Evolutionary conservation across 2,329 filamentous ascomycete genomes (phyloP).

Genomic region (Colletotrichum incanum): DNA sequence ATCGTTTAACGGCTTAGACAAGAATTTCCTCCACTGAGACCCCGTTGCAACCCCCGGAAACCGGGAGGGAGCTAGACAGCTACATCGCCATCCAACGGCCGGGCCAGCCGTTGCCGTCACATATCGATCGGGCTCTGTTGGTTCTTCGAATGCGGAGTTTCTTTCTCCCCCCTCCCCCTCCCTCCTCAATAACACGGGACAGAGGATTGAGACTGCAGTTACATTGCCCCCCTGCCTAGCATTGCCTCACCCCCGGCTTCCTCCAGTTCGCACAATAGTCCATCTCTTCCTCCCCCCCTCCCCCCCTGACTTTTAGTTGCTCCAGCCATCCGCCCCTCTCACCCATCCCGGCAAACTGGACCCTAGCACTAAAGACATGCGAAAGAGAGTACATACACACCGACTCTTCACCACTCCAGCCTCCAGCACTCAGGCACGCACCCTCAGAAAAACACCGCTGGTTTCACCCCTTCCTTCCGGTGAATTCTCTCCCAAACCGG

Average conservation of each 20-base stretch:
- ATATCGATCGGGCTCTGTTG: not conserved
- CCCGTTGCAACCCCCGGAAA: slow-evolving; percentile 22
- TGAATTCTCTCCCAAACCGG: not conserved
- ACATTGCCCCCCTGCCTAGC: slow-evolving; percentile 22
- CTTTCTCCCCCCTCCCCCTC: slow-evolving; percentile 1
- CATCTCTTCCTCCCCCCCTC: not conserved
- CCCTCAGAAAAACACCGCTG: not conserved
- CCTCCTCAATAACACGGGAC: not conserved
- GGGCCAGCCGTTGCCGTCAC: slow-evolving; percentile 11
- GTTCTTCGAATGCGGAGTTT: slow-evolving; percentile 24
- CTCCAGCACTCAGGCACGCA: not conserved
- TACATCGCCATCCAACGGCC: not conserved
- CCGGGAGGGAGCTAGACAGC: slow-evolving; percentile 10
- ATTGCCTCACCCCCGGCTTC: not conserved
- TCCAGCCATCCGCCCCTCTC: not conserved
- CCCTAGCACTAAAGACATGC: not conserved
- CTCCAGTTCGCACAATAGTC: not conserved
- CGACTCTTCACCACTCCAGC: slow-evolving; percentile 1
- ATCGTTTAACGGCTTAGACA: slow-evolving; percentile 10
- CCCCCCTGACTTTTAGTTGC: not conserved
- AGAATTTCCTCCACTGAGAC: slow-evolving; percentile 29
- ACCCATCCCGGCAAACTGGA: not conserved
- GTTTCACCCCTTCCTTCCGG: not conserved
- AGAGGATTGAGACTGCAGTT: not conserved
- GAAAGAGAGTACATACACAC: not conserved